These are phyloP conservation scores for Aspergillus bridgeri DNA, from an alignment of 495 filamentous ascomycete genomes.

Conservation along the genomic window DNA sequence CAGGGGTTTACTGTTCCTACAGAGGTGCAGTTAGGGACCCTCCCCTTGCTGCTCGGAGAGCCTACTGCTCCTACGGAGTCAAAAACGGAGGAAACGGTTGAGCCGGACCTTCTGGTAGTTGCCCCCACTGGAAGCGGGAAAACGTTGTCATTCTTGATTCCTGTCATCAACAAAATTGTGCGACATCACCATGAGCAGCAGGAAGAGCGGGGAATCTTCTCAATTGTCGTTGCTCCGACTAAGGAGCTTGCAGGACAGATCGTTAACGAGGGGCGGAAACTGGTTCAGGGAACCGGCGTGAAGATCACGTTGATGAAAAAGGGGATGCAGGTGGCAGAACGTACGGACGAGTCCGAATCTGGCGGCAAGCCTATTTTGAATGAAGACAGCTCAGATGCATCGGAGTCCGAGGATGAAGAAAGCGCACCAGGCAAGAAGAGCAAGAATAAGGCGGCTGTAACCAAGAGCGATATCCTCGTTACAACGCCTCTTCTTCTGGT, in stretches of 20 bases:
- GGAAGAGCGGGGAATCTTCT: slow-evolving; percentile 49
- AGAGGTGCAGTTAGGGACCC: slow-evolving; percentile 83
- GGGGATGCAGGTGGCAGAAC: slow-evolving; percentile 65
- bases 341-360: slow-evolving; percentile 24
- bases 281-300: slow-evolving; percentile 72
- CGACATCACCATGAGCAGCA: slow-evolving; percentile 44
- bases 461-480: slow-evolving; percentile 81
- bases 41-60: slow-evolving; percentile 69
- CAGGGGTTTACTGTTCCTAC: slow-evolving; percentile 87
- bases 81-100: slow-evolving; percentile 12
- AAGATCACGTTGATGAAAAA: slow-evolving; percentile 81
- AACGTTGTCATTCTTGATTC: slow-evolving; percentile 87
- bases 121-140: slow-evolving; percentile 98
- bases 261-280: slow-evolving; percentile 83
- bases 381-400: slow-evolving; percentile 38
- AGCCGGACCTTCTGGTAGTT: slow-evolving; percentile 75
- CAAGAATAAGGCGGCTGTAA: slow-evolving; percentile 38
- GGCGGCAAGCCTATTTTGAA: slow-evolving; percentile 34
- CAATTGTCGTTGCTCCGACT: slow-evolving; percentile 83
- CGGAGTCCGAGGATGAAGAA: slow-evolving; percentile 39
- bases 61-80: slow-evolving; percentile 19
- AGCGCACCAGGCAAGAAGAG: slow-evolving; percentile 31
- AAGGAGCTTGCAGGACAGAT: slow-evolving; percentile 91
- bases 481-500: slow-evolving; percentile 80
- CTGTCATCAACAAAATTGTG: slow-evolving; percentile 72